phyloP scores from a whole-genome alignment of 2,329 filamentous ascomycete genomes.

The Paraconiothyrium brasiliense region DNA sequence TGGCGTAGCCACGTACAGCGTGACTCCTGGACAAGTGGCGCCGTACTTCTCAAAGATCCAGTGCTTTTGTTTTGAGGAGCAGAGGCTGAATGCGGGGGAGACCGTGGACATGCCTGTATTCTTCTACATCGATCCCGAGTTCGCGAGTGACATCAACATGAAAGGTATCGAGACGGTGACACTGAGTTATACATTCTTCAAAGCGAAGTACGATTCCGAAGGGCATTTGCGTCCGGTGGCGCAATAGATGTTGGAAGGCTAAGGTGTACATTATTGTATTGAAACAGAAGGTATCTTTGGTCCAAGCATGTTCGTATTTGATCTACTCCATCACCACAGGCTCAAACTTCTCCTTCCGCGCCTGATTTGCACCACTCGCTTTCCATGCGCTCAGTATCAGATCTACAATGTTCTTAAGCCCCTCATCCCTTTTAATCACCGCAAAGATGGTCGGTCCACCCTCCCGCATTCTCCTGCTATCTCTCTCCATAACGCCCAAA shows the following conservation, averaged over 20 bases:
- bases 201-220: conserved; percentile 85
- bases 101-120: conserved; percentile 99
- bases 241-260: conserved; percentile 10
- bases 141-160: conserved; percentile 92
- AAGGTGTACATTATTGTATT: conserved; percentile 13
- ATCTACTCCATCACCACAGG: conserved; percentile 45
- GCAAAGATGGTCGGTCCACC: conserved; percentile 95
- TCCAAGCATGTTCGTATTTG: not conserved
- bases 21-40: conserved; percentile 93
- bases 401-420: conserved; percentile 85
- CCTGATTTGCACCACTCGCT: conserved; percentile 75
- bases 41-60: conserved; percentile 99
- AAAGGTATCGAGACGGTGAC: conserved; percentile 94
- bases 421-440: conserved; percentile 92
- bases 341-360: conserved; percentile 44
- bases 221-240: conserved; percentile 69
- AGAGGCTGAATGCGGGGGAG: conserved; percentile 92
- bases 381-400: conserved; percentile 93
- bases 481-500: conserved; percentile 90
- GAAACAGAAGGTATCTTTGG: not conserved
- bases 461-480: conserved; percentile 92
- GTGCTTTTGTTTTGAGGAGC: conserved; percentile 98
- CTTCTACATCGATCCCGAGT: conserved; percentile 97
- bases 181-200: conserved; percentile 97
- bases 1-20: conserved; percentile 96